Evolutionary conservation across 768 basidiomycete genomes (phyloP).

Genomic region (Glaciozyma martinii): DNA sequence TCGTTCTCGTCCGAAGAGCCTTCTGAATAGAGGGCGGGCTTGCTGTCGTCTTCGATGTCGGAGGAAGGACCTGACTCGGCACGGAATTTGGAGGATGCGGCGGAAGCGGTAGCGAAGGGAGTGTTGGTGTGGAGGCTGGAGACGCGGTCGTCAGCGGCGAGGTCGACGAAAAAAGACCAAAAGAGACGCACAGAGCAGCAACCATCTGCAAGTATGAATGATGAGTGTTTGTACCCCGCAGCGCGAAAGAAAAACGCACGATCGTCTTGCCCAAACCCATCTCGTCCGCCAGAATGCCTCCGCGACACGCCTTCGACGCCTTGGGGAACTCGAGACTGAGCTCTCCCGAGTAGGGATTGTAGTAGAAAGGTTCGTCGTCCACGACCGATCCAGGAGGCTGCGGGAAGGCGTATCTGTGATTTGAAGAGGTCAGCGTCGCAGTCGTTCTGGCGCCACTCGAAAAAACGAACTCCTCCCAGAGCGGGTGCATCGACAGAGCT

Average conservation of each 20-base stretch:
- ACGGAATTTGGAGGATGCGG: not conserved
- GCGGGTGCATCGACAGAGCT: constrained; percentile 76
- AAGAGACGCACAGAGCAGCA: not conserved
- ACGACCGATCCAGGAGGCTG: constrained; percentile 54
- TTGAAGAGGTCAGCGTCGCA: not conserved
- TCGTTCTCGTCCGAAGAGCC: not conserved
- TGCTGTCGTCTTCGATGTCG: not conserved
- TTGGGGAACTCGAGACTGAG: constrained; percentile 75
- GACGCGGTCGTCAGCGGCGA: too few relatives aligned
- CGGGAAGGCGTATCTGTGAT: constrained; percentile 60
- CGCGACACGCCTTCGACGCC: constrained; percentile 63
- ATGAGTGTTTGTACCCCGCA: not conserved
- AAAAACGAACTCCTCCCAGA: constrained; percentile 74
- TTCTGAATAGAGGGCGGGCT: not conserved
- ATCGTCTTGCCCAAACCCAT: constrained; percentile 97
- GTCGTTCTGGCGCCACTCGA: not conserved
- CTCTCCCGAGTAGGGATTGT: constrained; percentile 65
- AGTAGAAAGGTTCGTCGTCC: constrained; percentile 72
- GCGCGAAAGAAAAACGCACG: constrained; percentile 36
- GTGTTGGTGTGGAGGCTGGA: constrained; percentile 29
- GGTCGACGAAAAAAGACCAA: too few relatives aligned
- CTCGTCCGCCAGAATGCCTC: constrained; percentile 79
- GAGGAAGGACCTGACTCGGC: not conserved
- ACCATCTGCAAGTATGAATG: not conserved
- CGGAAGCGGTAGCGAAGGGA: constrained; percentile 3